These are phyloP conservation scores for Aspergillus proliferans DNA, from an alignment of 2,329 filamentous ascomycete genomes.

Conservation along the genomic window DNA sequence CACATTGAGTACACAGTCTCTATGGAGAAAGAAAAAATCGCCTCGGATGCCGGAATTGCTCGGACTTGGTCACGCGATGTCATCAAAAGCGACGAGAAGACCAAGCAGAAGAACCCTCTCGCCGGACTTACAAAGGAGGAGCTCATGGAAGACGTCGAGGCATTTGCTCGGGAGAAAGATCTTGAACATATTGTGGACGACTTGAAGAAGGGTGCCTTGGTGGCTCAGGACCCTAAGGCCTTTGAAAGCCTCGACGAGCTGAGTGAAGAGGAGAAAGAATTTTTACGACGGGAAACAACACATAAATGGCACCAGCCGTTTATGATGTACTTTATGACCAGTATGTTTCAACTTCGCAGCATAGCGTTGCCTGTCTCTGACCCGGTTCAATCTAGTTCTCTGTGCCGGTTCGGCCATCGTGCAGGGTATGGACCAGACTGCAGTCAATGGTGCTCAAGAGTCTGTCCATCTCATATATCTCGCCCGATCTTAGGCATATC, in stretches of 20 bases:
- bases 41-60: constrained; percentile 5
- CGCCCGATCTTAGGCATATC: not conserved
- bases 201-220: constrained; percentile 52
- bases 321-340: constrained; percentile 43
- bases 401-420: constrained; percentile 41
- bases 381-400: not conserved
- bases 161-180: constrained; percentile 49
- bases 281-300: constrained; percentile 40
- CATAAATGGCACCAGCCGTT: constrained; percentile 48
- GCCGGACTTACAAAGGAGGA: constrained; percentile 21
- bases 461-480: not conserved
- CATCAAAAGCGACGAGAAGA: not conserved
- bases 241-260: constrained; percentile 60
- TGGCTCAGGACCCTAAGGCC: constrained; percentile 62
- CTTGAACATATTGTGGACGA: constrained; percentile 51
- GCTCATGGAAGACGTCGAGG: constrained; percentile 22
- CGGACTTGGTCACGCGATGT: constrained; percentile 8
- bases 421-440: constrained; percentile 49
- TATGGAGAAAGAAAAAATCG: constrained; percentile 3
- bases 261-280: constrained; percentile 40
- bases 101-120: constrained; percentile 20
- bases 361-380: not conserved
- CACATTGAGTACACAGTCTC: constrained; percentile 3
- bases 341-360: constrained; percentile 15
- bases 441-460: constrained; percentile 42